phyloP scores from a whole-genome alignment of 192 early-diverging fungal genomes.

The Entomortierella chlamydospora region DNA sequence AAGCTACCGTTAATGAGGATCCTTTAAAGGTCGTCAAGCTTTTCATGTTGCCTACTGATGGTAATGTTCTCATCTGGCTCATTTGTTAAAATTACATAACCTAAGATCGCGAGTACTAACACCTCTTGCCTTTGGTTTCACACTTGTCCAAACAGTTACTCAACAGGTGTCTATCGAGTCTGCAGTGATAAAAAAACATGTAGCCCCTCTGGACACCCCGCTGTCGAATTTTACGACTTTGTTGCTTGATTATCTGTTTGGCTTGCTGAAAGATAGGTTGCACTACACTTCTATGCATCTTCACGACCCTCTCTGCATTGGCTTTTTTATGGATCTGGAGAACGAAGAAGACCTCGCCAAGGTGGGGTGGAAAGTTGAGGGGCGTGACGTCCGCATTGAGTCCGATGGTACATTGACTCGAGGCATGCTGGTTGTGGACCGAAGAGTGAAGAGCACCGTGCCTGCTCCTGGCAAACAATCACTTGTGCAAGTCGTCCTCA shows the following conservation, averaged over 20 bases:
- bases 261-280: slow-evolving; percentile 14
- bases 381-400: slow-evolving; percentile 60
- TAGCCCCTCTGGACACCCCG: slow-evolving; percentile 30
- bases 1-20: slow-evolving; percentile 42
- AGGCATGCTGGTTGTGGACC: slow-evolving; percentile 58
- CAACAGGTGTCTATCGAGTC: slow-evolving; percentile 25
- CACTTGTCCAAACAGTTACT: slow-evolving; percentile 20
- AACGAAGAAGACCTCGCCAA: slow-evolving; percentile 26
- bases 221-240: slow-evolving; percentile 33
- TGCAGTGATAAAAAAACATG: slow-evolving; percentile 21
- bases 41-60: slow-evolving; percentile 62
- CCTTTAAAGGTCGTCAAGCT: slow-evolving; percentile 36
- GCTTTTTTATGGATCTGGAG: slow-evolving; percentile 53
- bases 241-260: slow-evolving; percentile 26
- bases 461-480: slow-evolving; percentile 20
- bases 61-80: slow-evolving; percentile 22
- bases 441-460: slow-evolving; percentile 30
- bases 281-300: slow-evolving; percentile 28
- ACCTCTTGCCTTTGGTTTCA: too few species aligned
- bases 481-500: slow-evolving; percentile 20
- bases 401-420: slow-evolving; percentile 53
- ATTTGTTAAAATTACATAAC: background rate
- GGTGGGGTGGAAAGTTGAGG: slow-evolving; percentile 50
- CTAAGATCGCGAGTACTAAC: background rate
- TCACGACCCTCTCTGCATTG: slow-evolving; percentile 55